Percentiles rank a stretch among this genome's conserved stretches.
Evolutionary conservation across 257 asterid species (phyloP).

Genomic region (Cruciata laevipes): DNA sequence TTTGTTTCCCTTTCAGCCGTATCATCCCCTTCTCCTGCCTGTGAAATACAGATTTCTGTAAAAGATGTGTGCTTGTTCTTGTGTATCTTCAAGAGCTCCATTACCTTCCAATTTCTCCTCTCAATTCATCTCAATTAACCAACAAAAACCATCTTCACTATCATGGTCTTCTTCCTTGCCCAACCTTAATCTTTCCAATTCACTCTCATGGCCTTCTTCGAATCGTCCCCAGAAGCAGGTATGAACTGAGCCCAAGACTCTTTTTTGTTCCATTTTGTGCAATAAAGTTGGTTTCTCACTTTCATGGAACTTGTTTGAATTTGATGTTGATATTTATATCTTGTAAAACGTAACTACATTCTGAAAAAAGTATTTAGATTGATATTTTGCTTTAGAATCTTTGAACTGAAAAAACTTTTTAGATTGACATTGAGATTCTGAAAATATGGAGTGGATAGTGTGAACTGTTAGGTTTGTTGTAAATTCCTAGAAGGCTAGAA

Average conservation of each 20-base stretch:
- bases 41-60: neutral
- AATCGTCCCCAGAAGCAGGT: slow-evolving; percentile 40
- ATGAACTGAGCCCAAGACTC: neutral
- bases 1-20: neutral
- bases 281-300: neutral
- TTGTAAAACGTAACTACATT: neutral
- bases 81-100: slow-evolving; percentile 24
- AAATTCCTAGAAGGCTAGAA: too few species aligned
- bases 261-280: neutral
- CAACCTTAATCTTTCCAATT: slow-evolving; percentile 31
- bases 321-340: neutral
- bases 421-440: neutral
- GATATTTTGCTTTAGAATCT: neutral
- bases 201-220: slow-evolving; percentile 17
- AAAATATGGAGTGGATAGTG: neutral
- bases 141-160: slow-evolving; percentile 29
- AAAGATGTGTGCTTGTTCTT: slow-evolving; percentile 31
- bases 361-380: neutral
- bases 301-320: neutral
- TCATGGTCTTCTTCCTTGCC: slow-evolving; percentile 80
- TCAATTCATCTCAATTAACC: slow-evolving; percentile 24
- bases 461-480: neutral
- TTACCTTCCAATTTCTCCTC: slow-evolving; percentile 36
- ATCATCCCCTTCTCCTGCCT: neutral
- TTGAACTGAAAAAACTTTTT: too few species aligned